Evolutionary conservation across 2,329 filamentous ascomycete genomes (phyloP), one percentile per base, ranked within the genome.

Genomic region (Ploettnerulaceae sp.): DNA sequence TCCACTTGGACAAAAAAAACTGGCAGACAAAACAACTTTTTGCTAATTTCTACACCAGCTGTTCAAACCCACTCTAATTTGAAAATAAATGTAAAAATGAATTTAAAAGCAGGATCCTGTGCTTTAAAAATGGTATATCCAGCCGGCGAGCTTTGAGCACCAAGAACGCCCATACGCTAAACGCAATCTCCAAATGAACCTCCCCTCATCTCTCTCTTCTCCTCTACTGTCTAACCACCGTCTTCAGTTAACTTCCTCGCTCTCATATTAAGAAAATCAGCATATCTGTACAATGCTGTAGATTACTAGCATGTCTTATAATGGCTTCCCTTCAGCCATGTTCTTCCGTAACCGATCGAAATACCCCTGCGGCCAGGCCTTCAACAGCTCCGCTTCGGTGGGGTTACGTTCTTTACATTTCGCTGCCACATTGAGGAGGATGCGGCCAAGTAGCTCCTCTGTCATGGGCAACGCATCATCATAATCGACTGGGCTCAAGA

Each of bases 381-480:
- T 71, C 43, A 75, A 57, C 7, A 72, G 68, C 58, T 84, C 80
- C 0, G 69, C 70, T 33, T 82, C 79, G 2, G 72, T 76, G 1
- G 79, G 79, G 67, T 77, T 73, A 17, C 73, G 67, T 54, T 81
- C 76, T 39, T 73, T 71, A 51, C 79, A 81, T 46, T 78, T 71
- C 14, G 71, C 67, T 12, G 79, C 77, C 15, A 82, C 78, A 58
- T 76, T 82, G 64, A 81, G 75, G 48, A 84, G 74, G 54, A 84
- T 80, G 35, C 78, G 68, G 24, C 73, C 73, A 22, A 84, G 70
- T 41, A 83, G 65, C 56, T 82, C 79, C 61, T 83, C 77, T 14
- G 77, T 77, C 43, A 84, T 73, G 3, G 80, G 78, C 12, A 83
- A 64, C 8, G 76, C 70, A 50, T 71, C 71, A 11, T 75, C 74